Evolutionary conservation across 2,329 filamentous ascomycete species (phyloP), one percentile per base, ranked within the genome.

Genomic region (Ascochyta koolunga): DNA sequence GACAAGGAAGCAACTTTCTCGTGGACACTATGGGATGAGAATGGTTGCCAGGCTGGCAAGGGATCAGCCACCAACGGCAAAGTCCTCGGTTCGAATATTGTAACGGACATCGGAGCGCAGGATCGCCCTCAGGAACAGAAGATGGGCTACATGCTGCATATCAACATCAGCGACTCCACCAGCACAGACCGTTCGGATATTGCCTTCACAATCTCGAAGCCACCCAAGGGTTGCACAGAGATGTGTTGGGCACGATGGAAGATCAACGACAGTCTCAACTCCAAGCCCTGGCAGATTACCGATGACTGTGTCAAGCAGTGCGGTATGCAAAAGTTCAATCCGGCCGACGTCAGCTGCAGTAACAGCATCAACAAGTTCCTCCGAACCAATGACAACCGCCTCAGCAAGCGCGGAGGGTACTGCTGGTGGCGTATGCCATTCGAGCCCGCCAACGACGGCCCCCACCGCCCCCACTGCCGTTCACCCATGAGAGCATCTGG

Each of bases 401-500:
- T 50, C 36, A 43, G 49, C 37, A 19, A 56, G 54, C 10, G 62
- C 3, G 48, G 40, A 16, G 44, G 48, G 0, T 49, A 39, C 18
- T 56, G 48, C 33, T 35, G 15, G 10, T 48, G 42, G 40, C 29
- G 37, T 18, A 55, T 46, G 42, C 37, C 50, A 5, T 47, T 41
- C 16, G 21, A 22, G 6, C 40, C 45, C 4, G 40, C 15, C 8
- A 31, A 43, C 18, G 29, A 36, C 8, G 10, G 8, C 5, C 10
- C 9, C 27, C 16, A 16, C 11, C 33, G 2, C 24, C 35, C 3
- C 21, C 40, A 3, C 1, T 6, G 6, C 11, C 39, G 0, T 37
- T 40, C 37, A 41, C 33, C 2, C 32, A 37, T 0, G 15, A 50
- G 4, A 54, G 58, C 7, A 35, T 13, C 3, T 69, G 65, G 65